These are phyloP conservation scores for Adansonia gregorii DNA, from an alignment of 441 rosid species.

Conservation along the genomic window DNA sequence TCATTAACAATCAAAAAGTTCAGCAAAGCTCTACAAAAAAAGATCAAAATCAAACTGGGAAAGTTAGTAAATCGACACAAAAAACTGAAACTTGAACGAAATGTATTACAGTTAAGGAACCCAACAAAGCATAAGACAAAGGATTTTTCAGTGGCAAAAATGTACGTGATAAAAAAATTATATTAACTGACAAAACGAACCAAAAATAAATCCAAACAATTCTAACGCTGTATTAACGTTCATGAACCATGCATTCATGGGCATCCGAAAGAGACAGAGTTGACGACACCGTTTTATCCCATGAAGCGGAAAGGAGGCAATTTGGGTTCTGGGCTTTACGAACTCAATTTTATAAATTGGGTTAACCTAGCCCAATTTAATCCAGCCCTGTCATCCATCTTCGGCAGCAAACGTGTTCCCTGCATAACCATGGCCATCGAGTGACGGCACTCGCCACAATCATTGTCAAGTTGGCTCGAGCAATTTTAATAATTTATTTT, in stretches of 20 bases:
- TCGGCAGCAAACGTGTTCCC: no score
- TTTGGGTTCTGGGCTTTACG: background rate
- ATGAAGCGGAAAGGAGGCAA: background rate
- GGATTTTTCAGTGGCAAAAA: background rate
- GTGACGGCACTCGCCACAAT: no score
- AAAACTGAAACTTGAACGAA: background rate
- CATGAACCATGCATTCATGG: background rate
- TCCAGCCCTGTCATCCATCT: background rate
- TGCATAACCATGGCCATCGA: background rate
- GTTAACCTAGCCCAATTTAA: background rate
- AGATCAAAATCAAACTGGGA: background rate
- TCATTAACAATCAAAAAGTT: constrained; percentile 20
- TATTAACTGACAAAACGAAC: background rate
- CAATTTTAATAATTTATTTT: no score
- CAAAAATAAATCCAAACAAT: background rate
- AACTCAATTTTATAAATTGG: background rate
- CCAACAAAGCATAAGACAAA: background rate
- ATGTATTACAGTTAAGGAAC: background rate
- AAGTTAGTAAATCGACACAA: constrained; percentile 7
- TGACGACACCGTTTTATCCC: background rate
- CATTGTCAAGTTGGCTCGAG: no score
- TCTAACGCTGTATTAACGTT: background rate
- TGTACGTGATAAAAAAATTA: background rate
- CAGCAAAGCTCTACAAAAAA: background rate
- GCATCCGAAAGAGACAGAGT: background rate